Base-by-base conservation (phyloP, 345 rosid genomes). In the Citrus unshiu region DNA sequence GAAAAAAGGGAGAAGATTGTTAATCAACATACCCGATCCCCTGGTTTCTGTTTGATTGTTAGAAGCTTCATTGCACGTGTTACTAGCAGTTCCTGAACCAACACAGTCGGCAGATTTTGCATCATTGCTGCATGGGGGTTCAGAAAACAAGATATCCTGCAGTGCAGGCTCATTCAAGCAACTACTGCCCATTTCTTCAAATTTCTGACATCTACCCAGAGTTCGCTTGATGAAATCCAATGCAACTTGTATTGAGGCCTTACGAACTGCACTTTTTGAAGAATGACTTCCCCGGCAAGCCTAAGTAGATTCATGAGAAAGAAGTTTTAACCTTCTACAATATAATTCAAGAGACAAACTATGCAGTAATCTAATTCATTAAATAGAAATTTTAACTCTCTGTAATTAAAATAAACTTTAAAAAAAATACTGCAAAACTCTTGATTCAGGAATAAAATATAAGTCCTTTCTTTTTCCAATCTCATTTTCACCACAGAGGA, bases 61-160 rank as follows among this genome's bases (percentile, higher is more conserved):
- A 69, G 87, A 86, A 75, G 87, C 89, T 76, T 94, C 98, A 72
- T 90, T 91, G 81, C 83, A 87, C 1, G 94, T 93, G 85, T 93
- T 96, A 84, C 99, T 94, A 30, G 95, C 98, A 62, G 98, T 94
- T 80, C 98, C 97, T 32, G 99, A 96, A 83, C 98, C 99, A 59
- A 95, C 94, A 84, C 93, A 85, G 66, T 94, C 98, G 16, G 82
- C 79, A 80, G 97, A 94, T 81, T 96, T 96, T 66, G 97, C 89
- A 76, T 91, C 94, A 62, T 83, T 91, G 84, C 90, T 86, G 86
- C 85, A 78, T 49, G 91, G 70, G 61, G 92, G 88, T 6, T 88
- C 84, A 35, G 93, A 81, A 79, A 93, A 92, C 87, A 95, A 77
- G 77, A 88, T 83, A 78, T 92, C 95, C 82, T 89, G 94, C 69